Base-by-base conservation (phyloP, 1,139 yeast species). In the Suhomyces guaymorum region DNA sequence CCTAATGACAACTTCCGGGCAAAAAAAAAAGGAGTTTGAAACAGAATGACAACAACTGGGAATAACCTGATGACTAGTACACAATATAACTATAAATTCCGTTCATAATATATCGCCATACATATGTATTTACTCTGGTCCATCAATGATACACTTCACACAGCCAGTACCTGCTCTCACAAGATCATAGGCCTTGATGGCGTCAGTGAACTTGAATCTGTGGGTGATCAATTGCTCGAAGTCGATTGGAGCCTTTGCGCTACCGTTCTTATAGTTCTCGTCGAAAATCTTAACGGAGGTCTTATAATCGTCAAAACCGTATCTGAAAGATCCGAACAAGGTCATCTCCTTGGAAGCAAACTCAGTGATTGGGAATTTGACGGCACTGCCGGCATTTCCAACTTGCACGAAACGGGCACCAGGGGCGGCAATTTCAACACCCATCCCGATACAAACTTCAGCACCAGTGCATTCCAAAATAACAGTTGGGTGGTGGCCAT, bases 281-380 rank as follows among this genome's bases (percentile, higher is more conserved):
- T 63, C 73, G 37, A 87, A 69, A 46, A 88, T 70, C 28, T 75
- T 75, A 26, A 88, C 88, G 2, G 94, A 79, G 30, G 82, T 78
- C 48, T 75, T 73, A 68, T 87, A 88, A 59, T 87, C 95, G 44
- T 87, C 82, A 47, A 73, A 80, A 36, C 81, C 80, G 62, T 89
- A 89, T 59, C 97, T 78, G 73, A 87, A 88, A 42, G 82, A 78
- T 24, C 95, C 95, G 54, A 73, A 79, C 53, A 86, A 64, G 1
- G 73, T 70, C 49, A 85, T 61, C 57, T 88, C 96, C 55, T 80
- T 83, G 44, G 78, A 77, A 21, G 82, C 77, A 46, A 86, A 68
- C 43, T 76, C 80, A 26, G 85, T 77, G 52, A 88, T 78, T 39
- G 96, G 96, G 72, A 88, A 80, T 36, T 66, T 66, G 39, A 83